These are phyloP conservation scores for Artemisia argyi DNA, from an alignment of 129 eudicot species.

Conservation along the genomic window DNA sequence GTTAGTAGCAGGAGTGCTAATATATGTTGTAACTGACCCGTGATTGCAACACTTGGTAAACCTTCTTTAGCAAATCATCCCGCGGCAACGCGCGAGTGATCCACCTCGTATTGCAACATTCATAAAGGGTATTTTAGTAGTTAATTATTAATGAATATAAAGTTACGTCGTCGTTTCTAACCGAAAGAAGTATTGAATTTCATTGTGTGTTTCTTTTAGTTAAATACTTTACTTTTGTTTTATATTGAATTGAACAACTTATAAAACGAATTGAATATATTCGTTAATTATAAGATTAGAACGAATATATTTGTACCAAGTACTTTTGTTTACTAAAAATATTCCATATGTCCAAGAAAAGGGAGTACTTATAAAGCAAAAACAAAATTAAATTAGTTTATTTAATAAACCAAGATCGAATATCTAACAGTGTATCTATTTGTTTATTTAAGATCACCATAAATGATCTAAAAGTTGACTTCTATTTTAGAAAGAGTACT, in stretches of 20 bases:
- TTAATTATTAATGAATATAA: too few relatives aligned
- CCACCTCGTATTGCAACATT: too few relatives aligned
- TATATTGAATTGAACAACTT: too few relatives aligned
- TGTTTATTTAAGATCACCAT: constrained; percentile 3
- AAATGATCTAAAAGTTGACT: constrained; percentile 1
- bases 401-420: neutral
- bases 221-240: neutral
- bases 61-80: too few relatives aligned
- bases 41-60: too few relatives aligned
- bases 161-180: too few relatives aligned
- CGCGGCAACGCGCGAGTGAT: too few relatives aligned
- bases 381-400: neutral
- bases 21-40: too few relatives aligned
- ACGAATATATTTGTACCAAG: constrained; percentile 26
- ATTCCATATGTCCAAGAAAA: constrained; percentile 25
- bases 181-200: too few relatives aligned
- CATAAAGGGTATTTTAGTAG: too few relatives aligned
- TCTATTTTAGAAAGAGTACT: neutral
- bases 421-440: neutral
- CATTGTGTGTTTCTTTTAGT: neutral
- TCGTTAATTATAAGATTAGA: constrained; percentile 19
- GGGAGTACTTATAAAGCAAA: constrained; percentile 7
- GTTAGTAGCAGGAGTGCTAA: too few relatives aligned
- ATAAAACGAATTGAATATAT: too few relatives aligned
- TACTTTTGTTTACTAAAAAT: constrained; percentile 7